A percentile compares a stretch with the other conserved stretches of the same genome.
These are phyloP conservation scores for Croton setiger DNA, from an alignment of 441 rosid genomes.

Conservation along the genomic window DNA sequence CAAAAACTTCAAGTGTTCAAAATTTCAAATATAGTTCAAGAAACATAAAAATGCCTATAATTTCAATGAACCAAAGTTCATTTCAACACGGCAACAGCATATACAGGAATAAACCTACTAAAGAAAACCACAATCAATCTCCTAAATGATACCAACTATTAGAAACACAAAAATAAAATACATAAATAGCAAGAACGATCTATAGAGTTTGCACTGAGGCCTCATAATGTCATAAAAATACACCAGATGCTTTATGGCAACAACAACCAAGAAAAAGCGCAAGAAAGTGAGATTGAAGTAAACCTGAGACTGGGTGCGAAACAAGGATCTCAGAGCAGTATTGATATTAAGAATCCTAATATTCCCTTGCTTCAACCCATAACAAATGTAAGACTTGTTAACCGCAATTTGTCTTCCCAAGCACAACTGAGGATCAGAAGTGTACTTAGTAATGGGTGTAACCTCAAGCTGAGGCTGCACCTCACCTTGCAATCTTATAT, in stretches of 20 bases:
- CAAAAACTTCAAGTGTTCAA: not conserved
- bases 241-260: not conserved
- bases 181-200: not conserved
- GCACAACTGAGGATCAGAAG: constrained; percentile 66
- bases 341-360: constrained; percentile 72
- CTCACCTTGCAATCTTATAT: constrained; percentile 49
- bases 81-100: not conserved
- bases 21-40: not conserved
- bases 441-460: constrained; percentile 66
- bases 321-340: constrained; percentile 67
- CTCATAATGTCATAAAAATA: not conserved
- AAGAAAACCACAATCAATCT: not conserved
- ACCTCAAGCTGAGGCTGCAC: constrained; percentile 73
- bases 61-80: not conserved
- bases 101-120: not conserved
- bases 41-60: not conserved
- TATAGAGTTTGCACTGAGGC: not conserved
- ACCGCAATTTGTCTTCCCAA: constrained; percentile 79
- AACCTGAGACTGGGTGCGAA: constrained; percentile 82
- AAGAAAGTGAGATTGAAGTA: not conserved
- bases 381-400: constrained; percentile 63
- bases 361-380: constrained; percentile 73
- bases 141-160: not conserved
- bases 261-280: not conserved
- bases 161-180: not conserved